These are phyloP conservation scores for Pseudophaeomoniella oleicola DNA, from an alignment of 2,329 filamentous ascomycete genomes.

Conservation along the genomic window DNA sequence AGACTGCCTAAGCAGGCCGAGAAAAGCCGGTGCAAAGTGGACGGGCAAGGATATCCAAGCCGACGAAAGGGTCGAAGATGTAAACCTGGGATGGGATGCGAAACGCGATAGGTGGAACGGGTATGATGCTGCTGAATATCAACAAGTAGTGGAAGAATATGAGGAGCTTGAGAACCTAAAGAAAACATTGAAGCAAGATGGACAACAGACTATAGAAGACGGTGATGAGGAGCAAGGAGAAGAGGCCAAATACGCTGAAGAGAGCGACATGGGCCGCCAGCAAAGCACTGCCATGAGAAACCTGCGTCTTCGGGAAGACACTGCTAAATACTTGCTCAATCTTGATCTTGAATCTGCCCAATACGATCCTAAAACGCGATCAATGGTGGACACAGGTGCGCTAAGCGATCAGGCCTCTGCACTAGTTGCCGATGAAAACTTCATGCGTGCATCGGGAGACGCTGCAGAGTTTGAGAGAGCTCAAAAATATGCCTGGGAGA, in stretches of 20 bases:
- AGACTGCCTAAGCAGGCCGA: constrained; percentile 77
- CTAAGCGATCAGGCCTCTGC: constrained; percentile 60
- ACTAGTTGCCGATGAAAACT: constrained; percentile 83
- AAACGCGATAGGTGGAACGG: constrained; percentile 97
- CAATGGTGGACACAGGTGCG: constrained; percentile 74
- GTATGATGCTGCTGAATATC: constrained; percentile 82
- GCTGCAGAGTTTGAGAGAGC: constrained; percentile 85
- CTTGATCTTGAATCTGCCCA: constrained; percentile 91
- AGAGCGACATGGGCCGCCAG: constrained; percentile 90
- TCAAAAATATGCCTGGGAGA: constrained; percentile 86
- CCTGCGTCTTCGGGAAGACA: constrained; percentile 85
- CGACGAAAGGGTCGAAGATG: constrained; percentile 73
- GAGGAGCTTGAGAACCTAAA: constrained; percentile 69
- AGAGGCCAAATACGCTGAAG: constrained; percentile 66
- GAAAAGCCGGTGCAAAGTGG: constrained; percentile 81
- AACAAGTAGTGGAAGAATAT: constrained; percentile 75
- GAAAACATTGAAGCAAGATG: constrained; percentile 44
- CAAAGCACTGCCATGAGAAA: constrained; percentile 85
- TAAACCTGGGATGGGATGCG: constrained; percentile 86
- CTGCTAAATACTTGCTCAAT: constrained; percentile 89
- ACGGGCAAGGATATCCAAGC: constrained; percentile 88
- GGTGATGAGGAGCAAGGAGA: constrained; percentile 11
- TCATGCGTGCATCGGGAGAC: constrained; percentile 76
- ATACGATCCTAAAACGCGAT: constrained; percentile 91
- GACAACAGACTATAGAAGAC: constrained; percentile 18